Evolutionary conservation across 345 rosid genomes (phyloP).

Genomic region (Moringa oleifera): DNA sequence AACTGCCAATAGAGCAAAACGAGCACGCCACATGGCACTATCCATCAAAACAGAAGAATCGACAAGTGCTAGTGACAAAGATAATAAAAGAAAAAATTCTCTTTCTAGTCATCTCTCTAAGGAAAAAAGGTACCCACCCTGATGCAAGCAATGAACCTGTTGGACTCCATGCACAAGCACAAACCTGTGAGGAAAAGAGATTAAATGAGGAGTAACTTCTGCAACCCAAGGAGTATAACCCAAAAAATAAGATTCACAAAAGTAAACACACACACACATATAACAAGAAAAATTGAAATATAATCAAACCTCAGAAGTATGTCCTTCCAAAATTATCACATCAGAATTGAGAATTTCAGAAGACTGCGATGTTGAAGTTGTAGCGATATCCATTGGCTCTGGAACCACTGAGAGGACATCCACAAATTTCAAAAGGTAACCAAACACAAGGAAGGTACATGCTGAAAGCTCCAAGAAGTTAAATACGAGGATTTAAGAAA

Average conservation of each 20-base stretch:
- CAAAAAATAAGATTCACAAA: background rate
- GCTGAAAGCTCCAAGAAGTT: background rate
- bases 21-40: background rate
- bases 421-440: background rate
- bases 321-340: constrained; percentile 94
- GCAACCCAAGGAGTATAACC: background rate
- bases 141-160: constrained; percentile 98
- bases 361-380: constrained; percentile 46
- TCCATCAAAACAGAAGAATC: background rate
- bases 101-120: constrained; percentile 2
- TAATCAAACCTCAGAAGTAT: constrained; percentile 83
- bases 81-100: background rate
- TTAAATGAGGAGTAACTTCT: constrained; percentile 2
- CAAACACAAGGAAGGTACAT: too few relatives aligned
- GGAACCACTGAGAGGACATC: constrained; percentile 31
- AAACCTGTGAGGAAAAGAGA: constrained; percentile 49
- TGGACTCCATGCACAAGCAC: constrained; percentile 99
- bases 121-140: constrained; percentile 54
- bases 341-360: constrained; percentile 77
- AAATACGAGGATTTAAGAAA: background rate
- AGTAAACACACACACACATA: too few relatives aligned
- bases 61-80: background rate
- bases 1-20: background rate
- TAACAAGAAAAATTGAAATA: background rate
- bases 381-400: constrained; percentile 75